Percentiles rank a stretch among this genome's conserved stretches.
phyloP scores from a whole-genome alignment of 2,329 filamentous ascomycete species.

The Emergomyces orientalis region DNA sequence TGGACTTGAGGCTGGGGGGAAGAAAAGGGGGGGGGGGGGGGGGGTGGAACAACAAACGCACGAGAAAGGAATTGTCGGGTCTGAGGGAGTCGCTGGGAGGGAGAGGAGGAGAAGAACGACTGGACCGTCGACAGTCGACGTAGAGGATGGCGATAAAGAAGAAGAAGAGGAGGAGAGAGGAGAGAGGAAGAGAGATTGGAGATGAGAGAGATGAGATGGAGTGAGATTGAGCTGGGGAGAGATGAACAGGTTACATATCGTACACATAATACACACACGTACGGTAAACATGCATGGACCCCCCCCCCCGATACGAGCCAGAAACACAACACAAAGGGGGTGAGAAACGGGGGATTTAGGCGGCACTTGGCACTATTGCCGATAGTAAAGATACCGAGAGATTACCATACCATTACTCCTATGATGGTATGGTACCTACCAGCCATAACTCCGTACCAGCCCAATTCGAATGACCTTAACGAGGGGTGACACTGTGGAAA shows the following conservation, averaged over 20 bases:
- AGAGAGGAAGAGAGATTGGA: background rate
- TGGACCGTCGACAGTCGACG: conserved; percentile 5
- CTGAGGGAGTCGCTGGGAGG: conserved; percentile 11
- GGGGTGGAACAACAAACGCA: conserved; percentile 9
- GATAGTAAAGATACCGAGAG: background rate
- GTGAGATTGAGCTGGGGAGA: background rate
- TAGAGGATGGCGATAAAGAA: conserved; percentile 4
- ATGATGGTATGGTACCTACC: no score
- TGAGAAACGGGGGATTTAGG: no score
- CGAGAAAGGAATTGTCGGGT: conserved; percentile 6
- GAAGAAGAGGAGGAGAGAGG: conserved; percentile 18
- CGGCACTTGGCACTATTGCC: background rate
- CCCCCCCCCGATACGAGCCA: background rate
- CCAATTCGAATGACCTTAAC: no score
- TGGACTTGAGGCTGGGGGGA: conserved; percentile 9
- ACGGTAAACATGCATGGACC: no score
- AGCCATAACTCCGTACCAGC: no score
- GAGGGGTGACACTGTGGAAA: no score
- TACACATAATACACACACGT: no score
- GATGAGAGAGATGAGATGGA: background rate
- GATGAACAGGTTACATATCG: no score
- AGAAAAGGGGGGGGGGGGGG: conserved; percentile 1
- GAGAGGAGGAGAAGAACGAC: conserved; percentile 12
- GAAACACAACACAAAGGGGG: background rate
- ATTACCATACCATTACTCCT: no score